These are phyloP conservation scores for Anaeramoeba flamelloides DNA, from an alignment of 78 protist species.

Conservation along the genomic window DNA sequence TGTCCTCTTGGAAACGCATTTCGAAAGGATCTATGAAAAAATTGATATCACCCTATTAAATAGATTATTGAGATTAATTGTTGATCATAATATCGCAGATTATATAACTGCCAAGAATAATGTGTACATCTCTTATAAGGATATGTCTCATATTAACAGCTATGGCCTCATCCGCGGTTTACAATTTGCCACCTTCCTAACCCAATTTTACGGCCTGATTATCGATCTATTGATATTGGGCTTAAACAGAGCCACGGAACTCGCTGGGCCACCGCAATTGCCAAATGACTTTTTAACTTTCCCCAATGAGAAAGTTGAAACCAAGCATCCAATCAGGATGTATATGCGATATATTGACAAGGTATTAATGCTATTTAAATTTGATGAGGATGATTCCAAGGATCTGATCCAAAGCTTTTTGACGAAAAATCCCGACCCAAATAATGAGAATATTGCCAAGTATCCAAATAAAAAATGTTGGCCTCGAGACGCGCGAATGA, in stretches of 20 bases:
- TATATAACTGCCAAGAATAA: conserved; percentile 98
- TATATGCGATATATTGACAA: conserved; percentile 84
- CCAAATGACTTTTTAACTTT: conserved; percentile 83
- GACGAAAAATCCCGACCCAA: conserved; percentile 98
- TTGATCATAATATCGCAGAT: conserved; percentile 96
- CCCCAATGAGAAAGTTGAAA: conserved; percentile 39
- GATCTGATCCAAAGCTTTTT: conserved; percentile 83
- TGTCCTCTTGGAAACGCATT: conserved; percentile 67
- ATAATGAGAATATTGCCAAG: conserved; percentile 96
- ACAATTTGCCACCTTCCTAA: conserved; percentile 91
- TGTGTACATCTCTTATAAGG: conserved; percentile 84
- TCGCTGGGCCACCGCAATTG: conserved; percentile 83
- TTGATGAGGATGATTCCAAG: conserved; percentile 74
- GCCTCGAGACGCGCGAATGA: conserved; percentile 98
- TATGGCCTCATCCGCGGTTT: conserved; percentile 94
- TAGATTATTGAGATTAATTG: conserved; percentile 81
- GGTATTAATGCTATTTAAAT: conserved; percentile 69
- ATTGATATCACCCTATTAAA: conserved; percentile 93
- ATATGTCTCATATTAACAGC: conserved; percentile 88
- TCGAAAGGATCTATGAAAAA: conserved; percentile 78
- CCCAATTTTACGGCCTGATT: conserved; percentile 70
- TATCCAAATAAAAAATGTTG: conserved; percentile 96
- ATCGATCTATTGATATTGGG: conserved; percentile 91
- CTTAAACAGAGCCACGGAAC: conserved; percentile 79
- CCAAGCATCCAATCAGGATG: conserved; percentile 88